These are phyloP conservation scores for Mangifera indica DNA, from an alignment of 345 rosid species.

Conservation along the genomic window DNA sequence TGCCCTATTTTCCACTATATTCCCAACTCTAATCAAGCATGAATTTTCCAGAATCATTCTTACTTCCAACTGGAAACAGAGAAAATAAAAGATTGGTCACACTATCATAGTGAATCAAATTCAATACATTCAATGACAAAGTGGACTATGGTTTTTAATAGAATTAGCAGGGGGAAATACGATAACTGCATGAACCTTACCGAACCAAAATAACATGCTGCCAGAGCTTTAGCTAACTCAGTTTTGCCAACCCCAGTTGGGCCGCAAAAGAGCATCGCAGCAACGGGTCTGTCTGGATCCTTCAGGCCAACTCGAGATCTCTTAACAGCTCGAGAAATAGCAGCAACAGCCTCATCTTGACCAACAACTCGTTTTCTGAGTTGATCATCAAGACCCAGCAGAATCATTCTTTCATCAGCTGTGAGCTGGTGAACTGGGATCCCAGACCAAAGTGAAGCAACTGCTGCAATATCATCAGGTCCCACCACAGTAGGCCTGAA, in stretches of 20 bases:
- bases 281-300: constrained; percentile 89
- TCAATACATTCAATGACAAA: neutral
- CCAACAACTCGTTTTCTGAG: constrained; percentile 81
- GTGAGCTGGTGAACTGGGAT: constrained; percentile 96
- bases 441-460: constrained; percentile 96
- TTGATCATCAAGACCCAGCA: constrained; percentile 76
- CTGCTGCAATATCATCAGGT: constrained; percentile 90
- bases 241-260: constrained; percentile 99
- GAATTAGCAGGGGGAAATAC: constrained; percentile 6
- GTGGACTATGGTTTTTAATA: neutral
- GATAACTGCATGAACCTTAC: constrained; percentile 41
- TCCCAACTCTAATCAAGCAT: neutral
- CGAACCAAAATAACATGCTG: constrained; percentile 85
- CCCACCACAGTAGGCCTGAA: constrained; percentile 74
- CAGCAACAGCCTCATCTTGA: constrained; percentile 92
- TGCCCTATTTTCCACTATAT: neutral
- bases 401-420: constrained; percentile 80
- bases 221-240: constrained; percentile 85
- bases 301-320: constrained; percentile 90
- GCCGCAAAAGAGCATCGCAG: constrained; percentile 97
- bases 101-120: neutral
- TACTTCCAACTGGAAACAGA: neutral
- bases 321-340: constrained; percentile 94
- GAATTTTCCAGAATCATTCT: neutral
- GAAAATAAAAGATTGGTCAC: neutral